A percentile compares a stretch with the other conserved stretches of the same genome.
Conservation (phyloP, 306 rosid genomes). For the Vigna nakashimae region DNA sequence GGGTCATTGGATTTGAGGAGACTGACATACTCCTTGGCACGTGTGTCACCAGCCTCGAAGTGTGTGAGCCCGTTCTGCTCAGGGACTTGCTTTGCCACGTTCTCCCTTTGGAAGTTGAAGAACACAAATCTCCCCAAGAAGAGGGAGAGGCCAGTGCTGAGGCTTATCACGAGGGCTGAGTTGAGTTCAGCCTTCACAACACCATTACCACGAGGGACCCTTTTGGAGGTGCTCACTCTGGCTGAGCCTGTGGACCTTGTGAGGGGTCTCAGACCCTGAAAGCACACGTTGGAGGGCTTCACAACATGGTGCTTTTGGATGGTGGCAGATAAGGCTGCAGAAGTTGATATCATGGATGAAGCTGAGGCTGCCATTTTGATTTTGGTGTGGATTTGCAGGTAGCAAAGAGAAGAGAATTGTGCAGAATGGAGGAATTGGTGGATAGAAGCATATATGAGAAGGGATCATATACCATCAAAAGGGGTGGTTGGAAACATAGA, state of each 20-base stretch:
- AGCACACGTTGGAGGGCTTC: conserved; percentile 61
- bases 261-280: conserved; percentile 79
- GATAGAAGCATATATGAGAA: conserved; percentile 11
- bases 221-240: conserved; percentile 38
- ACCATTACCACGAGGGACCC: conserved; percentile 34
- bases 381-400: neutral
- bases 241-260: conserved; percentile 27
- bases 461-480: conserved; percentile 32
- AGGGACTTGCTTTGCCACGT: conserved; percentile 96
- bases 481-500: conserved; percentile 42
- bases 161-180: conserved; percentile 80
- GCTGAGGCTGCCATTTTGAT: conserved; percentile 62
- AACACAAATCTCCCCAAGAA: conserved; percentile 95
- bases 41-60: conserved; percentile 90
- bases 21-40: conserved; percentile 93
- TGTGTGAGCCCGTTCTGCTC: conserved; percentile 92
- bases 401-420: neutral
- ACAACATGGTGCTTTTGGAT: conserved; percentile 43
- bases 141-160: conserved; percentile 93
- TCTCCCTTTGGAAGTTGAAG: conserved; percentile 98
- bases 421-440: conserved; percentile 13
- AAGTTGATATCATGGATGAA: conserved; percentile 58
- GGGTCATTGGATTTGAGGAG: conserved; percentile 97
- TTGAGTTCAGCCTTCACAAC: conserved; percentile 80
- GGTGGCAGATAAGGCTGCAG: conserved; percentile 50